Percentiles rank a stretch among this genome's conserved stretches.
Evolutionary conservation across 164 flowering plant species (phyloP).

Genomic region (Berberis thunbergii): DNA sequence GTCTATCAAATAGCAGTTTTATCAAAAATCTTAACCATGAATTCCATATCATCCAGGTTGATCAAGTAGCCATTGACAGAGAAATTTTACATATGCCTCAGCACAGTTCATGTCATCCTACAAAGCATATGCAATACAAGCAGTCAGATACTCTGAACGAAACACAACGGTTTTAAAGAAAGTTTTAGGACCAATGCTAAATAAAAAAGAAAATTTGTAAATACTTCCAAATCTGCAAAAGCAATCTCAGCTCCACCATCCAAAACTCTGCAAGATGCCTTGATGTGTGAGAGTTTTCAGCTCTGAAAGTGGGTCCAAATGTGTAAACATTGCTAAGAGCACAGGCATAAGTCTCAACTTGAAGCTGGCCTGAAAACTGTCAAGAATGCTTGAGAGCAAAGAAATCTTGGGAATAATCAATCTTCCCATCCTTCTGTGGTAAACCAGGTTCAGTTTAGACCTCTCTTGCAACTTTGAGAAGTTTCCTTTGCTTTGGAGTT

Average conservation of each 20-base stretch:
- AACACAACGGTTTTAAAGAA: too few relatives aligned
- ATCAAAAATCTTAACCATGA: slow-evolving; percentile 72
- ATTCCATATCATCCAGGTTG: slow-evolving; percentile 86
- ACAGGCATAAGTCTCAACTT: slow-evolving; percentile 87
- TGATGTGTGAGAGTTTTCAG: slow-evolving; percentile 92
- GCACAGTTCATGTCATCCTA: slow-evolving; percentile 98
- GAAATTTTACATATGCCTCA: slow-evolving; percentile 79
- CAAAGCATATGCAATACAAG: slow-evolving; percentile 3
- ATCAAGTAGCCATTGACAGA: slow-evolving; percentile 85
- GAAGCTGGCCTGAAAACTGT: slow-evolving; percentile 94
- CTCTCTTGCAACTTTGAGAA: slow-evolving; percentile 60
- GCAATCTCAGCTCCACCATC: slow-evolving; percentile 98
- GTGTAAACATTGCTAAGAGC: slow-evolving; percentile 84
- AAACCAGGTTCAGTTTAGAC: slow-evolving; percentile 67
- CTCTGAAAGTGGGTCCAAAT: slow-evolving; percentile 95
- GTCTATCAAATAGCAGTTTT: slow-evolving; percentile 57
- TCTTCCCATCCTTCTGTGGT: slow-evolving; percentile 79
- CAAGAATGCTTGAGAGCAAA: slow-evolving; percentile 84
- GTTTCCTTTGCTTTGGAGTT: slow-evolving; percentile 66
- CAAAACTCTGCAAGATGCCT: slow-evolving; percentile 97
- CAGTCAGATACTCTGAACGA: too few relatives aligned
- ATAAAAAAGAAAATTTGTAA: neutral
- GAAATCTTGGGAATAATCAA: slow-evolving; percentile 76
- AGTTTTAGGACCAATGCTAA: neutral
- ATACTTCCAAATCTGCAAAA: slow-evolving; percentile 86